Base-by-base conservation (phyloP, 192 early-diverging fungal species). In the Coemansia sp. region DNA sequence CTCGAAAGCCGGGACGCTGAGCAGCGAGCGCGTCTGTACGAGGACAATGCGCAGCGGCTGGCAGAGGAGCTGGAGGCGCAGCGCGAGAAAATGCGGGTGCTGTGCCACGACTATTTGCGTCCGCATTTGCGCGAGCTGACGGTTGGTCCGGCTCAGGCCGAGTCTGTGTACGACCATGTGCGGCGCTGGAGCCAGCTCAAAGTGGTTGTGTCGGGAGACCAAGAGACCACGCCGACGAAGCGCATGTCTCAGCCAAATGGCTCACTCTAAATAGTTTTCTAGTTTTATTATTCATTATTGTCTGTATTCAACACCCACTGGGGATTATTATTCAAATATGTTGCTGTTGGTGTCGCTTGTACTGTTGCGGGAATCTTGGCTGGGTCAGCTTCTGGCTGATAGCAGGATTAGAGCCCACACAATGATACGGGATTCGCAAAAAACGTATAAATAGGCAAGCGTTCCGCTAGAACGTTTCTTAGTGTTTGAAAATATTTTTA, bases 141-240 rank as follows among this genome's bases (percentile, higher is more conserved):
- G 19, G 72, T 71, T 9, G 72, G 55, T 8, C 62, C 72, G 8
- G 59, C 69, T 0, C 60, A 69, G 62, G 68, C 72, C 0, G 77
- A 80, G 52, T n/a, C 59, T 1, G 72, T 71, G n/a, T 59, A 56
- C 52, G 65, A 67, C 15, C 50, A 63, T 8, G 51, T 67, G 62
- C 68, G 65, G 24, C 65, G 70, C 62, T 80, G 77, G 77, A 71
- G 72, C 65, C 67, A 73, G 68, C 61, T 71, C 50, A 67, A 70
- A 50, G 62, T 69, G 14, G 57, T 69, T 57, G 60, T 70, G 54
- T 71, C 71, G n/a, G 19, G 63, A 3, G 62, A 53, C n/a, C 53
- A 66, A 10, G 41, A 57, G 1, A 50, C 19, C 10, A 65, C 77
- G 38, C 71, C 77, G 14, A 66, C 64, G 10, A 69, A 59, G 52